These are phyloP conservation scores for Misopates orontium DNA, from an alignment of 257 asterid species.

Conservation along the genomic window DNA sequence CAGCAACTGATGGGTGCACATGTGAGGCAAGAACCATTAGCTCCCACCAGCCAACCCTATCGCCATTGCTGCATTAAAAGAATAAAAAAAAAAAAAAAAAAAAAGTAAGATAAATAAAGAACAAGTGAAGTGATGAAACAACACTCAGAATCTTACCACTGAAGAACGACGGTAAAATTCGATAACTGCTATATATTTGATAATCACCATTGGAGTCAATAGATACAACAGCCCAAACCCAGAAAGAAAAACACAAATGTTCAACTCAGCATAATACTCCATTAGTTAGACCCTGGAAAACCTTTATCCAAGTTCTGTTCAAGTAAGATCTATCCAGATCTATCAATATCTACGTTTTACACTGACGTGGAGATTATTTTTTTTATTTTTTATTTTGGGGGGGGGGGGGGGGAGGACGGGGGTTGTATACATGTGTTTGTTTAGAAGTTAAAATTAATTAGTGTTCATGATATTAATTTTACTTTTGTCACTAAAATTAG, in stretches of 20 bases:
- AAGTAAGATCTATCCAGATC: neutral
- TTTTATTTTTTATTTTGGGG: no score
- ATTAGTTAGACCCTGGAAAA: neutral
- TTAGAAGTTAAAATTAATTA: neutral
- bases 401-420: no score
- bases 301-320: neutral
- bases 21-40: constrained; percentile 73
- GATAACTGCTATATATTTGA: no score
- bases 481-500: neutral
- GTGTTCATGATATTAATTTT: neutral
- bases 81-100: constrained; percentile 20
- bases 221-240: no score
- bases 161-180: neutral
- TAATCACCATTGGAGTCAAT: no score
- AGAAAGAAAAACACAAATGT: neutral
- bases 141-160: neutral
- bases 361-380: no score
- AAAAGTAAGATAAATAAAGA: no score
- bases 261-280: neutral
- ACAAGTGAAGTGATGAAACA: neutral
- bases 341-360: no score
- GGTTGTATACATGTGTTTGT: neutral
- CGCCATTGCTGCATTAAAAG: constrained; percentile 83
- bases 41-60: constrained; percentile 95
- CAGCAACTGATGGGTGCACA: constrained; percentile 92